Evolutionary conservation across 441 rosid species (phyloP), one percentile per base, ranked within the genome.

Genomic region (Pelargonium fulgidum): DNA sequence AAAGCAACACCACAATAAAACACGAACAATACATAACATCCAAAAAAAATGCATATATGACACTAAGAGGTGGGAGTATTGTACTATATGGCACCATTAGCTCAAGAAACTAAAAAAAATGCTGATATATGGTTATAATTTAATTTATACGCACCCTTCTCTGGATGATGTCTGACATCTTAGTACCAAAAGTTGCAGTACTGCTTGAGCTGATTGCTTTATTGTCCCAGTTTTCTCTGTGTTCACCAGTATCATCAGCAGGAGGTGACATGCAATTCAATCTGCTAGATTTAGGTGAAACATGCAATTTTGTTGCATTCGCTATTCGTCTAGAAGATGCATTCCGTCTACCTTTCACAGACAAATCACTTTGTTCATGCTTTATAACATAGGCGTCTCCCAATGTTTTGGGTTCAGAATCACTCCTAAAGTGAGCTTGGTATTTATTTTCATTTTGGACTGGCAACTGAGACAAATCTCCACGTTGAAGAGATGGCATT

Each of bases 161-260:
- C 76, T 89, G 99, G 74, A 92, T 80, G 72, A 70, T 76, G 68
- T 88, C 97, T 58, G 99, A 84, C 92, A 92, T 86, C 87, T 84
- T 85, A 42, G 80, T 69, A 66, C 85, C 89, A 74, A 79, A 68
- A 73, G 77, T 77, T 72, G 86, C 83, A 71, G 82, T 77, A 67
- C 92, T 90, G 65, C 82, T 69, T 45, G 86, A 70, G 78, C 81
- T 88, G 48, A 80, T 70, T 36, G 69, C 70, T 78, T 79, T 87
- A 14, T 83, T 79, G 76, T 94, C 94, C 96, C 89, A 85, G 68
- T 75, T 82, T 75, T 90, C 91, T 79, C 85, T 85, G 64, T 78
- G 86, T 76, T 88, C 96, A 52, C 81, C 69, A 72, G 73, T 80
- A 74, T 83, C 94, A 75, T 89, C 95, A 64, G 82, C 67, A 26